Evolutionary conservation across 139 green algal genomes (phyloP).

Genomic region (Chlamydomonas incerta): DNA sequence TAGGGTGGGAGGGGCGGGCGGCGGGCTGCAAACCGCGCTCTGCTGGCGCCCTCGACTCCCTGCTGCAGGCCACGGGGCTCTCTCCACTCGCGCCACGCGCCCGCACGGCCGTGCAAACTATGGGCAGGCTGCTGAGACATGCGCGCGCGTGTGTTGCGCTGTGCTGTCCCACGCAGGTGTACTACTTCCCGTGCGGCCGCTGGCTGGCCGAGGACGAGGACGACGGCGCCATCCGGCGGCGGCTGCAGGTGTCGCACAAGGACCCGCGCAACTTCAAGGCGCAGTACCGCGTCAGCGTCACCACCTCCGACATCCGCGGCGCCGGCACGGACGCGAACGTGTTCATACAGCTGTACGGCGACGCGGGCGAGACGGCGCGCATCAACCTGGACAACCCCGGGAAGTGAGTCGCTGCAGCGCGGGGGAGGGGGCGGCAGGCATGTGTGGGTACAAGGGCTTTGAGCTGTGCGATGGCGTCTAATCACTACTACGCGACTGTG

Average conservation of each 20-base stretch:
- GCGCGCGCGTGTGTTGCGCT: not conserved
- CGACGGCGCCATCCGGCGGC: conserved; percentile 49
- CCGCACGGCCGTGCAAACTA: no score
- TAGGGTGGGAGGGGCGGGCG: not conserved
- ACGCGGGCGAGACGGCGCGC: conserved; percentile 52
- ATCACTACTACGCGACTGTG: no score
- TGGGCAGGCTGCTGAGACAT: not conserved
- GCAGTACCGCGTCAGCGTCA: conserved; percentile 60
- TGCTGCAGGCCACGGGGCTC: no score
- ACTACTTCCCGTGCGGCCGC: conserved; percentile 66
- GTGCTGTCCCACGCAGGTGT: conserved; percentile 45
- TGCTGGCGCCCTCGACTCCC: no score
- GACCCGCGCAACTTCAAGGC: conserved; percentile 50
- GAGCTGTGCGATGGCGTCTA: no score
- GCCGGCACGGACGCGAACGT: conserved; percentile 77
- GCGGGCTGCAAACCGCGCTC: no score
- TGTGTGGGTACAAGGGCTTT: no score
- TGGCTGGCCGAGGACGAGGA: conserved; percentile 66
- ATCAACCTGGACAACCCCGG: conserved; percentile 50
- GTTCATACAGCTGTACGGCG: conserved; percentile 68
- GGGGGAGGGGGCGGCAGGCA: no score
- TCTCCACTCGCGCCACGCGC: no score
- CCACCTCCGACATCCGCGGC: conserved; percentile 54
- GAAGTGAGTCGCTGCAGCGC: conserved; percentile 9
- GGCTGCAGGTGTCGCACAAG: conserved; percentile 28